phyloP scores from a whole-genome alignment of 1,284 basidiomycete species.

The Somion occarium region DNA sequence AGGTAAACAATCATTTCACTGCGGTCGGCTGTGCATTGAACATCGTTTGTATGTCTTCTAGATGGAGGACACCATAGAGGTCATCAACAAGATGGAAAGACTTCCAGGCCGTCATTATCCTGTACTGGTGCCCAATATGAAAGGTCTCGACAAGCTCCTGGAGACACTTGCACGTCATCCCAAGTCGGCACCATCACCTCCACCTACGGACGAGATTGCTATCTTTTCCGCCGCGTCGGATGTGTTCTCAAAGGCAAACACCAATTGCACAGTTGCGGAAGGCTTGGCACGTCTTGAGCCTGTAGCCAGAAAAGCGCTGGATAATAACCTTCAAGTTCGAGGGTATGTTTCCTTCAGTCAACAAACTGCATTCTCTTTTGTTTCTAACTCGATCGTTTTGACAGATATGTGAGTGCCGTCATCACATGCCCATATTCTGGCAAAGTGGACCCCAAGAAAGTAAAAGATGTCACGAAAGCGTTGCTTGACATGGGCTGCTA shows the following conservation, averaged over 20 bases:
- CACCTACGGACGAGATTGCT: constrained; percentile 79
- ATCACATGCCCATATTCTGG: constrained; percentile 88
- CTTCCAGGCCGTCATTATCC: constrained; percentile 64
- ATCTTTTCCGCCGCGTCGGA: constrained; percentile 91
- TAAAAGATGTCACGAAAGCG: constrained; percentile 68
- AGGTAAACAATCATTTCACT: constrained; percentile 41
- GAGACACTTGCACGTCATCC: constrained; percentile 39
- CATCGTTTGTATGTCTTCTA: constrained; percentile 26
- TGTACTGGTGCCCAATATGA: constrained; percentile 84
- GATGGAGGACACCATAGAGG: constrained; percentile 85
- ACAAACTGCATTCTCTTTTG: too few relatives aligned
- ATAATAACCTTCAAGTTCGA: constrained; percentile 68
- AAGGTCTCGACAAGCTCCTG: constrained; percentile 69
- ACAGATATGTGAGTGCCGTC: constrained; percentile 82
- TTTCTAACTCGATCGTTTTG: too few relatives aligned
- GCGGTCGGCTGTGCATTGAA: not conserved
- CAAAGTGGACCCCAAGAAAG: constrained; percentile 59
- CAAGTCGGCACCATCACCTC: constrained; percentile 26
- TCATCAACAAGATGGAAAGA: constrained; percentile 55
- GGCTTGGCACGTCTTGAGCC: constrained; percentile 63
- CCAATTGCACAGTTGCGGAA: constrained; percentile 73
- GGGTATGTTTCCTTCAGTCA: constrained; percentile 16
- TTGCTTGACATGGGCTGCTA: constrained; percentile 91
- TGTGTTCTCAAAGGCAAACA: constrained; percentile 82
- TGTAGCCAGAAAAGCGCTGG: constrained; percentile 60